These are phyloP conservation scores for Cladophialophora psammophila DNA, from an alignment of 2,329 filamentous ascomycete genomes.

Conservation along the genomic window DNA sequence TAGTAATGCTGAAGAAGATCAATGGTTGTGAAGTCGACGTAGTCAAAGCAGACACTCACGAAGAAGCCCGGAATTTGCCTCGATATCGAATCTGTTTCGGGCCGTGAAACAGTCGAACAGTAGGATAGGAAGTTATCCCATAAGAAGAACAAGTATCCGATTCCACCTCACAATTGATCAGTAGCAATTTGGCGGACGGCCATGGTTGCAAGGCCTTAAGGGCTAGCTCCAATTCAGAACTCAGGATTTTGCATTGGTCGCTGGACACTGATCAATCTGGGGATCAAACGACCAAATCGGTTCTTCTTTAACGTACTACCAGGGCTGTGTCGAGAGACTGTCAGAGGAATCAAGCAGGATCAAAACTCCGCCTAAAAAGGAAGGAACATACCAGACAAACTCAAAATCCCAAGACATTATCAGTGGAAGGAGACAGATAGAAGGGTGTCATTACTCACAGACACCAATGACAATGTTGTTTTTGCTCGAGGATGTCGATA, in stretches of 20 bases:
- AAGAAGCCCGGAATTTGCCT: slow-evolving; percentile 2
- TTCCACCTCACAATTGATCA: not conserved
- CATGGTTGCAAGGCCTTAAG: slow-evolving; percentile 1
- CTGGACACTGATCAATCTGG: not conserved
- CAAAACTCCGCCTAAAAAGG: not conserved
- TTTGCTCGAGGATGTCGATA: not conserved
- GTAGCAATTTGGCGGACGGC: not conserved
- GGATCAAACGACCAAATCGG: not conserved
- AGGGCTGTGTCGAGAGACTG: not conserved
- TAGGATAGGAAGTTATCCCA: not conserved
- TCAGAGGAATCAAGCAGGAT: not conserved
- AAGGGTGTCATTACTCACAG: not conserved
- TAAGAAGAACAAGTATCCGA: slow-evolving; percentile 3
- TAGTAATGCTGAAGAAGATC: not conserved
- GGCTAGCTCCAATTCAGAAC: not conserved
- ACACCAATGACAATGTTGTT: not conserved
- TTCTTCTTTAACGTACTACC: not conserved
- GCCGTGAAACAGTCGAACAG: slow-evolving; percentile 6
- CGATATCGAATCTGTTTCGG: slow-evolving; percentile 5
- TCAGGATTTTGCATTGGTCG: not conserved
- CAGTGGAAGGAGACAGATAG: not conserved
- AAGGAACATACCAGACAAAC: not conserved
- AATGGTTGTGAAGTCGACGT: not conserved
- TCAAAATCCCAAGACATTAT: not conserved
- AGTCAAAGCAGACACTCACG: not conserved